These are phyloP conservation scores for Hordeum pubiflorum DNA, from an alignment of 202 grass and related monocot species.

Conservation along the genomic window DNA sequence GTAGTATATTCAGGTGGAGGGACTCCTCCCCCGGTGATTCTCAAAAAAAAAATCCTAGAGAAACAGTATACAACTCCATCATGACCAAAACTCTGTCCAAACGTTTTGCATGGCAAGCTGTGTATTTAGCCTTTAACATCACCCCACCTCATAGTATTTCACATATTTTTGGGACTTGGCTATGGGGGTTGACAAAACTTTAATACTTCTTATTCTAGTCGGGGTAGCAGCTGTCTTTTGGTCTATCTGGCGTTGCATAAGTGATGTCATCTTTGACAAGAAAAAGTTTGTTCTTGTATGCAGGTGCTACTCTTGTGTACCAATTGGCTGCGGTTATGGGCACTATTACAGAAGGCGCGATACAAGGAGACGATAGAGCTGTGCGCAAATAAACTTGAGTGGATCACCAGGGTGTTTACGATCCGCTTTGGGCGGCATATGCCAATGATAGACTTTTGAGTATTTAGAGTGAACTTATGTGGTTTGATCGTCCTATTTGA, in stretches of 20 bases:
- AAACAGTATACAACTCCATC: not conserved
- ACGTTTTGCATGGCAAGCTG: too few relatives aligned
- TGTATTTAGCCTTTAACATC: not conserved
- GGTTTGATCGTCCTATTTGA: not conserved
- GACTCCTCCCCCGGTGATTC: too few relatives aligned
- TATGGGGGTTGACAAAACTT: not conserved
- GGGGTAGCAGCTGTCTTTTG: not conserved
- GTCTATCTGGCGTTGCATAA: not conserved
- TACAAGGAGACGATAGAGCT: not conserved
- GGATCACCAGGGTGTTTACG: not conserved
- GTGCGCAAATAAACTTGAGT: not conserved
- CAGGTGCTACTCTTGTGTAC: not conserved
- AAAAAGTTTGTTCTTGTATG: not conserved
- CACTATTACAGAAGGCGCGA: not conserved
- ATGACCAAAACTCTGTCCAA: not conserved
- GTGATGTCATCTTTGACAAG: not conserved
- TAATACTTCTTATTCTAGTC: not conserved
- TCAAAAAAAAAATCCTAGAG: too few relatives aligned
- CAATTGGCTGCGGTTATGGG: not conserved
- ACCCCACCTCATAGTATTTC: not conserved
- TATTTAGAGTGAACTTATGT: not conserved
- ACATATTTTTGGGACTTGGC: not conserved
- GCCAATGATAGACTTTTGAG: not conserved
- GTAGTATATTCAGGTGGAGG: too few relatives aligned
- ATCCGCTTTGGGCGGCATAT: not conserved